Conservation (phyloP, 768 basidiomycete species). For the Pholiota microspora region DNA sequence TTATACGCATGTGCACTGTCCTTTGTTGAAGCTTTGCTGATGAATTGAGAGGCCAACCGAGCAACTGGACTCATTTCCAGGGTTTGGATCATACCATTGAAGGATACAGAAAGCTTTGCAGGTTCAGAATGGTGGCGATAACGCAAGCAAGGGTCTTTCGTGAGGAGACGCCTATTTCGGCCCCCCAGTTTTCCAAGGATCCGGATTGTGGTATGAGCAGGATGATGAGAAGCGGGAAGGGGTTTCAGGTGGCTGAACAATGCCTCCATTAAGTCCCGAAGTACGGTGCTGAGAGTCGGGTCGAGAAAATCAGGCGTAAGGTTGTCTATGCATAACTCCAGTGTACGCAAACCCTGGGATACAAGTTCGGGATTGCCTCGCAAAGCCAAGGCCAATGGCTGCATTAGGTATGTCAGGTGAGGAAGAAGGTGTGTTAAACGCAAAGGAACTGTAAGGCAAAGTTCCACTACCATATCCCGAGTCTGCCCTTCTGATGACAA, state of each 20-base stretch:
- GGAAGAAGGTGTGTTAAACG: conserved; percentile 95
- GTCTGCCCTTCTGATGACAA: conserved; percentile 77
- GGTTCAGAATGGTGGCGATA: conserved; percentile 71
- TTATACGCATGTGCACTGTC: conserved; percentile 63
- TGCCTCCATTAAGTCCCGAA: conserved; percentile 93
- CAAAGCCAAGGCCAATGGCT: conserved; percentile 88
- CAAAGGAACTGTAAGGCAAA: conserved; percentile 94
- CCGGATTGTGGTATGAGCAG: conserved; percentile 92
- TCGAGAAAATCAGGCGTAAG: conserved; percentile 97
- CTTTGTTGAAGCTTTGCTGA: conserved; percentile 47
- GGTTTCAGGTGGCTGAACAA: conserved; percentile 90
- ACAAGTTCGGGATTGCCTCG: conserved; percentile 87
- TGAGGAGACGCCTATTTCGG: conserved; percentile 82
- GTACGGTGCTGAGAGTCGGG: conserved; percentile 89
- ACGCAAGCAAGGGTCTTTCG: conserved; percentile 73
- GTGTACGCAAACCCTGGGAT: conserved; percentile 91
- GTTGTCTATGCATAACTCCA: conserved; percentile 99
- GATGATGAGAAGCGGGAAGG: conserved; percentile 82
- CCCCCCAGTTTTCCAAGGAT: conserved; percentile 97
- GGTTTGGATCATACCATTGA: conserved; percentile 61
- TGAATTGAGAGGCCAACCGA: conserved; percentile 58
- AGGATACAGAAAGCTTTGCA: conserved; percentile 70
- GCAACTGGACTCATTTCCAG: conserved; percentile 69
- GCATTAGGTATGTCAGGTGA: conserved; percentile 94
- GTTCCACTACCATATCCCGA: conserved; percentile 93